Evolutionary conservation across 192 early-diverging fungal genomes (phyloP), one percentile per base, ranked within the genome.

Genomic region (Rhizoclosmatium sp.): DNA sequence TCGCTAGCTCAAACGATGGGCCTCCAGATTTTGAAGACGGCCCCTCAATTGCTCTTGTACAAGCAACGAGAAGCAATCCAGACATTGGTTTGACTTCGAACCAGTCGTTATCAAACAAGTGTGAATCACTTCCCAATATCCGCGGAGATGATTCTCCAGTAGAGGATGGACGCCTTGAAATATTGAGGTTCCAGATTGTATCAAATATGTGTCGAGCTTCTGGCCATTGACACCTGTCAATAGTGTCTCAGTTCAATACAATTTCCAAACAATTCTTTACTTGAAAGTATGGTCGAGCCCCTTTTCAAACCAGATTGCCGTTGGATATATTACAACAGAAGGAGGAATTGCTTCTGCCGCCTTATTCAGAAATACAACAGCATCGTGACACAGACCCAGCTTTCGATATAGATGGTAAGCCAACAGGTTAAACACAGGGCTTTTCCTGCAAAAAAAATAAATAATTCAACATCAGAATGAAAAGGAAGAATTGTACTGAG

Each of bases 21-120:
- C 59, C 72, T 40, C 72, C 72, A 23, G 58, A 61, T 14, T 64
- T 75, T 4, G 40, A 7, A 45, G 31, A 10, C 31, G 72, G 42
- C 5, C 72, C 68, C 10, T 61, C 77, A 31, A 4, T 19, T 23
- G 77, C 77, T 59, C 77, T 16, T 47, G 59, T 9, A 47, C 77
- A 78, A 4, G 69, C 77, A 4, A 78, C 77, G 2, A 69, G 41
- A 9, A 70, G n/a, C 7, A 70, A 16, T 4, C 77, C 77, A 5
- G 77, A 4, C 44, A 71, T 71, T 7, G 77, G 77, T n/a, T 58
- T 16, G 16, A 78, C 10, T 59, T 78, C 77, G 45, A 78, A 78
- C 67, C 67, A 69, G 59, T 78, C 77, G 23, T 47, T 61, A 7
- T 56, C 5, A 12, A 62, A 71, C 21, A 65, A n/a, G 41, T 59